Evolutionary conservation across 129 eudicot genomes (phyloP), one percentile per base, ranked within the genome.

Genomic region (Escallonia herrerae): DNA sequence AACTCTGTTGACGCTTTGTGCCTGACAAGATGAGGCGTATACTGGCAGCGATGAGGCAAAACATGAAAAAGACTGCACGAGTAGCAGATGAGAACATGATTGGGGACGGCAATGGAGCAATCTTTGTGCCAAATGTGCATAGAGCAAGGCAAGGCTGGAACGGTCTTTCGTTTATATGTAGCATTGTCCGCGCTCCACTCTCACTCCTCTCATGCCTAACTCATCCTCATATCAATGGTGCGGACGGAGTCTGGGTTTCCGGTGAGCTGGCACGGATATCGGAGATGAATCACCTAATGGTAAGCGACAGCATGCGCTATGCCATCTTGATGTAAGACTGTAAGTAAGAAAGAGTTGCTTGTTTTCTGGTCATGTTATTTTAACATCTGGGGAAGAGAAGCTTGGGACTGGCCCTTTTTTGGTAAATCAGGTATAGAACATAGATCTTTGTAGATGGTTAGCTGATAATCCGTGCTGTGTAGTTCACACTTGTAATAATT

Each of bases 301-400:
- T 86, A 59, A 86, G 69, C 52, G 94, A 86, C 64, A 86, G 94
- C 69, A 82, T 86, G 94, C 85, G 94, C 42, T 86, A 86, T 54
- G 94, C 94, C 33, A 82, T 86, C 52, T 75, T 86, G 77, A 86
- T 86, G 89, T 86, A 60, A 79, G n/a, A 64, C 11, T 48, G 43
- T 60, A 73, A 65, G 39, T 56, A 5, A 65, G 61, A 14, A 9
- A 61, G 15, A 13, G 57, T 8, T 15, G 55, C 7, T 3, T 12
- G 63, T 22, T 12, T 63, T 58, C 49, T 38, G 46, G 54, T 80
- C 68, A 60, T 51, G 62, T 63, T 66, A 51, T 65, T 66, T 49
- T 44, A 46, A 61, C 66, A 5, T 43, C 45, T 66, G 65, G 51
- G 41, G 67, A 67, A 69, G 39, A 39, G 15, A 58, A 15, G 14